These are phyloP conservation scores for Scedosporium minutisporum DNA, from an alignment of 2,329 filamentous ascomycete species.

Conservation along the genomic window DNA sequence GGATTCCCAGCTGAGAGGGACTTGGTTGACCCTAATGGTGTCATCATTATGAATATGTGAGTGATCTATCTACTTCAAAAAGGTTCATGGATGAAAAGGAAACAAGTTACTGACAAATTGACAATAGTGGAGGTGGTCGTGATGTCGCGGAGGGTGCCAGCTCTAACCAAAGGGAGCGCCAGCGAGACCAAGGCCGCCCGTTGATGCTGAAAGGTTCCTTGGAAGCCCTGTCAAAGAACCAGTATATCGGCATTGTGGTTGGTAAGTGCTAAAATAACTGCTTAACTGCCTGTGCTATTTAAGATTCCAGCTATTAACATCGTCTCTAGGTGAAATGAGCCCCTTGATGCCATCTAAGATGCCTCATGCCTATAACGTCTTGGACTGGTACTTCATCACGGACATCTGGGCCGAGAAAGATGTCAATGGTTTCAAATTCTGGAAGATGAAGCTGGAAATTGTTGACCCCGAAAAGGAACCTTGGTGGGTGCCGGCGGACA, in stretches of 20 bases:
- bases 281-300: not conserved
- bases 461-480: conserved; percentile 30
- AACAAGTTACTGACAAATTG: conserved; percentile 6
- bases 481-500: conserved; percentile 44
- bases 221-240: conserved; percentile 38
- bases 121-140: conserved; percentile 11
- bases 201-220: conserved; percentile 27
- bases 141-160: not conserved
- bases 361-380: conserved; percentile 51
- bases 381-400: conserved; percentile 61
- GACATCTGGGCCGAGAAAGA: conserved; percentile 57
- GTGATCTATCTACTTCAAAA: conserved; percentile 14
- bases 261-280: conserved; percentile 16
- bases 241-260: conserved; percentile 31
- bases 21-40: conserved; percentile 17
- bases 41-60: conserved; percentile 52
- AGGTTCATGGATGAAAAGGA: too few species aligned
- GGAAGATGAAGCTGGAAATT: conserved; percentile 58
- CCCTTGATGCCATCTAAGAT: conserved; percentile 35
- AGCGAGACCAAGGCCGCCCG: conserved; percentile 9
- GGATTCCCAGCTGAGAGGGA: conserved; percentile 43
- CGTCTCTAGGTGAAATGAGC: conserved; percentile 39
- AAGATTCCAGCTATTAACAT: conserved; percentile 12
- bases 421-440: conserved; percentile 22
- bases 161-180: conserved; percentile 12